A percentile compares a stretch with the other conserved stretches of the same genome.
Evolutionary conservation across 1,284 basidiomycete species (phyloP).

Genomic region (Hortiboletus rubellus): DNA sequence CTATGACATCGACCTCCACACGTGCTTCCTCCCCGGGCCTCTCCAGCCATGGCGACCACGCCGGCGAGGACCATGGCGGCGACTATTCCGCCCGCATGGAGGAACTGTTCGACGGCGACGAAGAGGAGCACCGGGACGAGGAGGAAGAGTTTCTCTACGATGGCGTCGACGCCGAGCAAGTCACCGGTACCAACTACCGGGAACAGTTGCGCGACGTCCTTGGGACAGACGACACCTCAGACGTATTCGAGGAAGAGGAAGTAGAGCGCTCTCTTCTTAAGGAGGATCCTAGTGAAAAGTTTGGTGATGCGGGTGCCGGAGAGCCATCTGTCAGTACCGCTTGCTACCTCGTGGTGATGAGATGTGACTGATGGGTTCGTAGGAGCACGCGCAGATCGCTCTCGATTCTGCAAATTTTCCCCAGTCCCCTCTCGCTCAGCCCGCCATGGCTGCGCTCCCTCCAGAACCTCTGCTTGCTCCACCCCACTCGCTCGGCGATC

Average conservation of each 20-base stretch:
- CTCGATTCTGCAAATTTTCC: slow-evolving; percentile 47
- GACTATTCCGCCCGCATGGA: slow-evolving; percentile 75
- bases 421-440: slow-evolving; percentile 41
- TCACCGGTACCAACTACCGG: slow-evolving; percentile 50
- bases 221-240: slow-evolving; percentile 59
- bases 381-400: slow-evolving; percentile 40
- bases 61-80: slow-evolving; percentile 40
- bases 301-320: slow-evolving; percentile 37
- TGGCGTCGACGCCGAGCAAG: slow-evolving; percentile 59
- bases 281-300: slow-evolving; percentile 32
- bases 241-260: slow-evolving; percentile 49
- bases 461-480: slow-evolving; percentile 38
- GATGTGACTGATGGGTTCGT: slow-evolving; percentile 18
- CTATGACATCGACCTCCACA: not conserved
- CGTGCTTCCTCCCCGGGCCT: slow-evolving; percentile 21
- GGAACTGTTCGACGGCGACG: slow-evolving; percentile 61
- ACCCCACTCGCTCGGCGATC: slow-evolving; percentile 33
- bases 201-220: slow-evolving; percentile 75
- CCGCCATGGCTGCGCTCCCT: slow-evolving; percentile 36
- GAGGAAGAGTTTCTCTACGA: slow-evolving; percentile 71
- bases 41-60: slow-evolving; percentile 34
- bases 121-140: slow-evolving; percentile 43
- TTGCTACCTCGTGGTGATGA: slow-evolving; percentile 13
- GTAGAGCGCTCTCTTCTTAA: slow-evolving; percentile 47
- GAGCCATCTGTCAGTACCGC: slow-evolving; percentile 43